A percentile compares a stretch with the other conserved stretches of the same genome.
Evolutionary conservation across 2,329 filamentous ascomycete species (phyloP).

Genomic region (Trichoderma koningiopsis): DNA sequence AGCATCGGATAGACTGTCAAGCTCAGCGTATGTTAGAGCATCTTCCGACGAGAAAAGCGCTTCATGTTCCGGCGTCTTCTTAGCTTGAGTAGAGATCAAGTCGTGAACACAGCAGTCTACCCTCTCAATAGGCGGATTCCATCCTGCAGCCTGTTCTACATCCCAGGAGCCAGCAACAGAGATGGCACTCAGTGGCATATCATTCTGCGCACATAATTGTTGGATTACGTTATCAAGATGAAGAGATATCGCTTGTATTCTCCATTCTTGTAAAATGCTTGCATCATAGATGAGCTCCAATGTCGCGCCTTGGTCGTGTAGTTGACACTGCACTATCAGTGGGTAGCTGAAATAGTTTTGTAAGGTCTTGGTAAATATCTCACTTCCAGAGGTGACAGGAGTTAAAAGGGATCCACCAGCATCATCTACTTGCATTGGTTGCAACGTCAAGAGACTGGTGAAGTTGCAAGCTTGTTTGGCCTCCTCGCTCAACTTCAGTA

Average conservation of each 20-base stretch:
- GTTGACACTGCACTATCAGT: background rate
- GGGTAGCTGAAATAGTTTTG: constrained; percentile 22
- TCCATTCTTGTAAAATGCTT: background rate
- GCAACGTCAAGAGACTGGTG: constrained; percentile 34
- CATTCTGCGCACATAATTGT: background rate
- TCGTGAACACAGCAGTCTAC: constrained; percentile 34
- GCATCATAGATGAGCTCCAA: constrained; percentile 11
- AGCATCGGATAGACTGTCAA: background rate
- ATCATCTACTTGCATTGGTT: constrained; percentile 14
- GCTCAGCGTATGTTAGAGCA: background rate
- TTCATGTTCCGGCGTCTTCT: background rate
- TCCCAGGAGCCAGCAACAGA: constrained; percentile 12
- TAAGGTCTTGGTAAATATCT: background rate
- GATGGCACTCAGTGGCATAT: background rate
- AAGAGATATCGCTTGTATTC: constrained; percentile 4
- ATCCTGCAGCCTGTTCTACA: background rate
- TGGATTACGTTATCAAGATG: constrained; percentile 7
- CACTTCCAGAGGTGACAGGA: background rate
- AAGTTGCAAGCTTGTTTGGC: constrained; percentile 32
- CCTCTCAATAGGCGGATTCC: background rate
- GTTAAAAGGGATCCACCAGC: background rate
- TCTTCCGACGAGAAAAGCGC: constrained; percentile 16
- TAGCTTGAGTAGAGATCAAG: constrained; percentile 14
- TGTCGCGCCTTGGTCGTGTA: background rate
- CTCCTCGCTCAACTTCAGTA: constrained; percentile 27